Percentiles rank a stretch among this genome's conserved stretches.
Conservation (phyloP, 208 protist genomes). For the Crithidia brevicula region DNA sequence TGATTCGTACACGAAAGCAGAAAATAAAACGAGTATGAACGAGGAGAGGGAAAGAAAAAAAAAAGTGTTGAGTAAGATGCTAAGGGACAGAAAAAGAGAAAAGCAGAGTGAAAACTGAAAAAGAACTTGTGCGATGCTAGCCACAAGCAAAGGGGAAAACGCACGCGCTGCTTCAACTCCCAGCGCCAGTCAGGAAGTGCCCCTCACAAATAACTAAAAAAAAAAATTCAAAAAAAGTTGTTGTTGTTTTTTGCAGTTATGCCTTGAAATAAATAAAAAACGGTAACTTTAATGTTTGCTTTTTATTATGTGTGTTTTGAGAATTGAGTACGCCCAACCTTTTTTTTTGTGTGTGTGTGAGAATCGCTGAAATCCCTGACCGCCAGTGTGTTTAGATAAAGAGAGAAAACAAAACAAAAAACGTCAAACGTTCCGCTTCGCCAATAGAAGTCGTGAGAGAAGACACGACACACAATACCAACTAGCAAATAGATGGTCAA, state of each 20-base stretch:
- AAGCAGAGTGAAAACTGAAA: not conserved
- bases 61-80: not conserved
- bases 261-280: conserved; percentile 9
- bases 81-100: not conserved
- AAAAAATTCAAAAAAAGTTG: not conserved
- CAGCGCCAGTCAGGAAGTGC: too few relatives aligned
- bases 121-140: not conserved
- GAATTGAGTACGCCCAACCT: not conserved
- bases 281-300: not conserved
- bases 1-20: not conserved
- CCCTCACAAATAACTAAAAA: not conserved
- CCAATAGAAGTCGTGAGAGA: too few relatives aligned
- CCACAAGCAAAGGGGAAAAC: too few relatives aligned
- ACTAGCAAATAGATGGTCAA: too few relatives aligned
- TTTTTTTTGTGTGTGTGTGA: not conserved
- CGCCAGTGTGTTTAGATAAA: not conserved
- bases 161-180: too few relatives aligned
- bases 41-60: not conserved
- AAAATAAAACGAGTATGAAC: not conserved
- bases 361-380: too few relatives aligned
- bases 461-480: too few relatives aligned
- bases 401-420: not conserved
- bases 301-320: not conserved
- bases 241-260: not conserved
- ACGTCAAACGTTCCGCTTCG: too few relatives aligned